phyloP scores from a whole-genome alignment of 352 stramenopile genomes.

The Aphanomyces euteiches region DNA sequence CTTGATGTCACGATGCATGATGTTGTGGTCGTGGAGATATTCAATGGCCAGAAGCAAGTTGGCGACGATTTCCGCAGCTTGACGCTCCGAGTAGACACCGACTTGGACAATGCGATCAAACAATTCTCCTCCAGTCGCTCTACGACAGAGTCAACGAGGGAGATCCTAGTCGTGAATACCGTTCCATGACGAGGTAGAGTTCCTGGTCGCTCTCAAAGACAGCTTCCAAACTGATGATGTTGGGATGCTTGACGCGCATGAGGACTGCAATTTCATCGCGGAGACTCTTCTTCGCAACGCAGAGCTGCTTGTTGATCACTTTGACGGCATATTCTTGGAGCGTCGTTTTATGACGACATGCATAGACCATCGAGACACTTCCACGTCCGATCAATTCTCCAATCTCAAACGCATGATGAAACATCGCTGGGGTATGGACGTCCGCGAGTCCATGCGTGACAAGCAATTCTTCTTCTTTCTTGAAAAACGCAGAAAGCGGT shows the following conservation, averaged over 20 bases:
- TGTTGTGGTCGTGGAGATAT: conserved; percentile 80
- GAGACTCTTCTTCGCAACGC: conserved; percentile 82
- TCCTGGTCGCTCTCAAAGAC: conserved; percentile 85
- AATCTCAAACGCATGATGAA: conserved; percentile 86
- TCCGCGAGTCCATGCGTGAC: conserved; percentile 81
- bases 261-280: conserved; percentile 85
- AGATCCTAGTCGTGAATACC: conserved; percentile 69
- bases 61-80: conserved; percentile 66
- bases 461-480: conserved; percentile 77
- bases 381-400: conserved; percentile 77
- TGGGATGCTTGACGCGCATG: conserved; percentile 77
- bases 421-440: conserved; percentile 77
- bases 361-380: conserved; percentile 81
- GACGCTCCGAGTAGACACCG: conserved; percentile 77
- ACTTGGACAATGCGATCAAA: conserved; percentile 82
- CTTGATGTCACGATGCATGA: conserved; percentile 81
- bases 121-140: conserved; percentile 54
- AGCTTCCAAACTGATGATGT: conserved; percentile 85
- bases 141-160: neutral
- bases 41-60: conserved; percentile 70
- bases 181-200: conserved; percentile 84
- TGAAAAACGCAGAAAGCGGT: conserved; percentile 84
- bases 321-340: conserved; percentile 83
- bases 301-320: conserved; percentile 85
- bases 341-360: conserved; percentile 75